Evolutionary conservation across 78 protist species (phyloP), one percentile per base, ranked within the genome.

Genomic region (Dictyostelium citrinum): DNA sequence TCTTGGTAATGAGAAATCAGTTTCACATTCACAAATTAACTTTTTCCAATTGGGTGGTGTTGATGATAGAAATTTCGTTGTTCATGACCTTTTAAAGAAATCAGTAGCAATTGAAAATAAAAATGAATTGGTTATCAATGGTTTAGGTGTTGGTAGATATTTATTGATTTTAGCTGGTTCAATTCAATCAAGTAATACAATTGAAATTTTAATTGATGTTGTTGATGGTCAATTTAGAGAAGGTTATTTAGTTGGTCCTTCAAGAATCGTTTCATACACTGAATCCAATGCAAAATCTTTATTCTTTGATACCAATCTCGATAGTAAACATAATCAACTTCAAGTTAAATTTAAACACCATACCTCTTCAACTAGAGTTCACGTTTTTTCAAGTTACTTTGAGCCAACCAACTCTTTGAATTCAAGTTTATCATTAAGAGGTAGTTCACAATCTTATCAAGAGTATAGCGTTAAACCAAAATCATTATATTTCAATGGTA

Each of bases 211-310:
- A 3, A 90, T 90, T 37, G 81, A 81, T 39, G 95, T 90, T 41
- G 72, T 83, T 1, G 84, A 90, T 83, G 95, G 95, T 67, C 61
- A 90, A 58, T 8, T 83, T 27, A 43, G 46, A 14, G 90, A 82
- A 46, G 76, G 78, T 11, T 81, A 41, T 45, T 70, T 90, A 45
- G 68, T 90, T 41, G 67, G 80, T 78, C 46, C 60, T 3, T 70
- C 71, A 5, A 80, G 88, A 70, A 55, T 71, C 0, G 6, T 90
- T 1, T 20, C 67, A n/a, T 83, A 77, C 22, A 31, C 41, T 11
- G 72, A 51, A 35, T 16, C 81, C 0, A 7, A 29, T 10, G 43
- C 31, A 27, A 49, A 76, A 39, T 51, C 61, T 9, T 24, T 90
- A 11, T 33, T 49, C 29, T 33, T 90, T n/a, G 46, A 14, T 22